Percentiles rank a stretch among this genome's conserved stretches.
Evolutionary conservation across 306 rosid species (phyloP).

Genomic region (Quercus robur): DNA sequence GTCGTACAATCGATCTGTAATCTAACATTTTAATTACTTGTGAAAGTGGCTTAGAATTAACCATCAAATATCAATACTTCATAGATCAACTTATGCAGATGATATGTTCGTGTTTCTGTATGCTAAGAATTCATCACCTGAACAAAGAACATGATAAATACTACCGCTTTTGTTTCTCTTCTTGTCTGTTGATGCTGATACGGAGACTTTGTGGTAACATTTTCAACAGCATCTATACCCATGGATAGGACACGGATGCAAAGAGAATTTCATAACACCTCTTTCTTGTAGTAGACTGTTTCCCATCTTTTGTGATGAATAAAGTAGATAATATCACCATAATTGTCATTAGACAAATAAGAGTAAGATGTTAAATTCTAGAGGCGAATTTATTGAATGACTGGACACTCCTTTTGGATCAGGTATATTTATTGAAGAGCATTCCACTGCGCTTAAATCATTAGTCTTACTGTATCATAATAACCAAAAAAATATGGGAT

Average conservation of each 20-base stretch:
- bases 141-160: too few species aligned
- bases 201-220: too few species aligned
- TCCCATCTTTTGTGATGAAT: too few species aligned
- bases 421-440: conserved; percentile 80
- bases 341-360: too few species aligned
- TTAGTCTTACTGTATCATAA: background rate
- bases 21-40: background rate
- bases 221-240: too few species aligned
- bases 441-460: conserved; percentile 20
- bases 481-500: background rate
- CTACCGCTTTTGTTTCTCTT: too few species aligned
- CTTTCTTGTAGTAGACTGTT: too few species aligned
- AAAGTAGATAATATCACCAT: background rate
- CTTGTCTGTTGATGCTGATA: too few species aligned
- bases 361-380: too few species aligned
- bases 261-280: too few species aligned
- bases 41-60: background rate
- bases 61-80: background rate
- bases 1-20: background rate
- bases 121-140: background rate
- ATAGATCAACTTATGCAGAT: background rate
- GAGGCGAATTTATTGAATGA: background rate
- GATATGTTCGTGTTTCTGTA: background rate
- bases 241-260: too few species aligned
- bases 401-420: conserved; percentile 19